A percentile compares a stretch with the other conserved stretches of the same genome.
Conservation (phyloP, 108 stramenopile genomes). For the Seminavis robusta region DNA sequence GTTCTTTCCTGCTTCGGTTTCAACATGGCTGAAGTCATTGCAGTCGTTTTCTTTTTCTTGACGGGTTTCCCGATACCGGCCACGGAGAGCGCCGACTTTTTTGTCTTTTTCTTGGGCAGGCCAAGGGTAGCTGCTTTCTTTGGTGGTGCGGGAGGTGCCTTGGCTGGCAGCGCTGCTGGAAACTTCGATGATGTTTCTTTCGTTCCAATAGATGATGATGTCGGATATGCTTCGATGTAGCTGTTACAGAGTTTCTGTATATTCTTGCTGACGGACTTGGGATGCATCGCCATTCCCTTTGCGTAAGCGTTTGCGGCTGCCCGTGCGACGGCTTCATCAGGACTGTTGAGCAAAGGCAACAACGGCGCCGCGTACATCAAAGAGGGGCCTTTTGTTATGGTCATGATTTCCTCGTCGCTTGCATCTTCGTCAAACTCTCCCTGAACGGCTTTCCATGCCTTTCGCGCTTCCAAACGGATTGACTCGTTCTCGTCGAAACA, state of each 20-base stretch:
- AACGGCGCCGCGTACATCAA: conserved; percentile 77
- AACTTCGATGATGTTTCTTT: background rate
- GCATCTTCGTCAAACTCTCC: conserved; percentile 24
- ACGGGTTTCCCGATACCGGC: conserved; percentile 61
- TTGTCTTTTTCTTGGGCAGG: conserved; percentile 51
- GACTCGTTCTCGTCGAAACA: conserved; percentile 66
- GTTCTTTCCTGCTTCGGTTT: conserved; percentile 75
- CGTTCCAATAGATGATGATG: conserved; percentile 5
- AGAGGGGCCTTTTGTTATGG: conserved; percentile 37
- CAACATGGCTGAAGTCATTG: conserved; percentile 49
- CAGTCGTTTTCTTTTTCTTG: conserved; percentile 56
- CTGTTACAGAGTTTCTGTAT: conserved; percentile 61
- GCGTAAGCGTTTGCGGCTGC: conserved; percentile 73
- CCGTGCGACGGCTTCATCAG: conserved; percentile 50
- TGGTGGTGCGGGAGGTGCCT: conserved; percentile 13
- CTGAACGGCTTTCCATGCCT: conserved; percentile 57
- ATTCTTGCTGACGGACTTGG: conserved; percentile 54
- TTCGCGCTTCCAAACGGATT: conserved; percentile 58
- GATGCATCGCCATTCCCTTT: conserved; percentile 59
- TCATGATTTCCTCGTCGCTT: conserved; percentile 7
- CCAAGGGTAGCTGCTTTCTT: conserved; percentile 28
- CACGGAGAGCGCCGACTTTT: conserved; percentile 36
- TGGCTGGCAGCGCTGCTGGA: conserved; percentile 4
- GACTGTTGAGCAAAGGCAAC: conserved; percentile 65
- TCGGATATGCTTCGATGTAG: conserved; percentile 71